Percentiles rank a stretch among this genome's conserved stretches.
Conservation (phyloP, 768 basidiomycete genomes). For the Tephrocybe sp. region DNA sequence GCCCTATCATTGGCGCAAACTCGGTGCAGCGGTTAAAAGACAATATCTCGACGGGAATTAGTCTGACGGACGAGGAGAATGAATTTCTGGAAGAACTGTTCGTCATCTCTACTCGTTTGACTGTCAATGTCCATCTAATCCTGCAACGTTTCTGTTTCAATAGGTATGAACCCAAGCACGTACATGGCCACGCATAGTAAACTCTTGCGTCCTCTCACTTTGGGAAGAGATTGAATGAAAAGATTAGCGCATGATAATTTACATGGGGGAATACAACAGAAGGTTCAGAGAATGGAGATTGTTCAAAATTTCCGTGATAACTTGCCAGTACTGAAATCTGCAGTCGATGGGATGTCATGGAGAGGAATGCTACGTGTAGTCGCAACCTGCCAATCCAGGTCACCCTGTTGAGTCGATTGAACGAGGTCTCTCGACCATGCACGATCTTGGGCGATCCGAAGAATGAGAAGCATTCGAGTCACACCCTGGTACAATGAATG, state of each 20-base stretch:
- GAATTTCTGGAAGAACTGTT: background rate
- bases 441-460: constrained; percentile 22
- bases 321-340: background rate
- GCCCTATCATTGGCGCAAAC: constrained; percentile 27
- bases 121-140: too few species aligned
- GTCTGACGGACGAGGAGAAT: constrained; percentile 32
- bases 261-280: too few species aligned
- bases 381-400: constrained; percentile 21
- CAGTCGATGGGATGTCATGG: constrained; percentile 11
- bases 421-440: constrained; percentile 23
- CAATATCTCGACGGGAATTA: constrained; percentile 12
- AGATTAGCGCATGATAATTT: too few species aligned
- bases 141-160: too few species aligned
- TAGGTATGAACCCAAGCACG: too few species aligned
- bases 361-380: constrained; percentile 22
- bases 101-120: too few species aligned
- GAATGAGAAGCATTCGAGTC: constrained; percentile 17
- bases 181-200: too few species aligned
- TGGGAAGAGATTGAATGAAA: too few species aligned
- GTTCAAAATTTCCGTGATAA: background rate
- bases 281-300: background rate
- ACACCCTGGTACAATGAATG: constrained; percentile 12
- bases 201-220: too few species aligned
- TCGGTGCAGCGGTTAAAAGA: constrained; percentile 19
- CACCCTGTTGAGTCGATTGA: constrained; percentile 14